Evolutionary conservation across 2,329 filamentous ascomycete species (phyloP).

Genomic region (Dryadomyces quercus-mongolicae): DNA sequence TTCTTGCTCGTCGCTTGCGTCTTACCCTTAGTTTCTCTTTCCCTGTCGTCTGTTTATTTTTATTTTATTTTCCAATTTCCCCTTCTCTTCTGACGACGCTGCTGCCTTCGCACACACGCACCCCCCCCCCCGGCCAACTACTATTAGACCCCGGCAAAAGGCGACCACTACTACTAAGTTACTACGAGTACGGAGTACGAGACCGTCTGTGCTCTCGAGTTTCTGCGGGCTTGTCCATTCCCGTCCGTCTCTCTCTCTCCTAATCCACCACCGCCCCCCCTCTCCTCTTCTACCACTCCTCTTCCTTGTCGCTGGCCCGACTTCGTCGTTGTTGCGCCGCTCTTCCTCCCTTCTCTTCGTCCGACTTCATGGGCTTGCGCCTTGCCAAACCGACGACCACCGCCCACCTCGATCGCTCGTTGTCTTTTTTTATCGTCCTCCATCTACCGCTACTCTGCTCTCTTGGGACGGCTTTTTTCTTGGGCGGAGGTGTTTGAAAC

Average conservation of each 20-base stretch:
- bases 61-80: not conserved
- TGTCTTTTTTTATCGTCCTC: too few relatives aligned
- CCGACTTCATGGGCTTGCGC: not conserved
- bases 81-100: not conserved
- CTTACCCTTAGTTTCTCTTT: not conserved
- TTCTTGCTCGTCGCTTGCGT: not conserved
- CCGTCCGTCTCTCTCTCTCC: not conserved
- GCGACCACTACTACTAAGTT: not conserved
- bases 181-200: too few relatives aligned
- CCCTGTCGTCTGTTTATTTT: not conserved
- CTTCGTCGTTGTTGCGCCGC: conserved; percentile 2
- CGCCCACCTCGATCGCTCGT: not conserved
- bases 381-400: too few relatives aligned
- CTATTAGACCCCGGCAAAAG: not conserved
- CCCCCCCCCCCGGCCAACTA: not conserved
- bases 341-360: not conserved
- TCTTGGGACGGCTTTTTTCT: not conserved
- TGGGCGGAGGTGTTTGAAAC: not conserved
- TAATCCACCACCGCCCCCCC: not conserved
- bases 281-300: not conserved
- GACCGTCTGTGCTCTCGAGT: not conserved
- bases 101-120: not conserved
- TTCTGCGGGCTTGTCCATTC: not conserved
- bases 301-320: conserved; percentile 5
- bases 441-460: not conserved